These are phyloP conservation scores for Escallonia herrerae DNA, from an alignment of 129 eudicot species.

Conservation along the genomic window DNA sequence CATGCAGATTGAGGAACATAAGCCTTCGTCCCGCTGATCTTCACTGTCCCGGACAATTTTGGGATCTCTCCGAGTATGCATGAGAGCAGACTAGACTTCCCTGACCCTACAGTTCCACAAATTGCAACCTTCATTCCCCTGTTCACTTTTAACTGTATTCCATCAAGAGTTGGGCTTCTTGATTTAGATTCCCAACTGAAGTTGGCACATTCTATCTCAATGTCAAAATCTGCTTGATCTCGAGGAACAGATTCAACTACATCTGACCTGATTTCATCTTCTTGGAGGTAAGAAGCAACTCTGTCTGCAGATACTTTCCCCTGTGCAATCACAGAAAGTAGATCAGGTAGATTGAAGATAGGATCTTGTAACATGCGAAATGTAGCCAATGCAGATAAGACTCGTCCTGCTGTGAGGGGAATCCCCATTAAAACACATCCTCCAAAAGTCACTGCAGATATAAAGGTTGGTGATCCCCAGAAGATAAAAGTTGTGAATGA, in stretches of 20 bases:
- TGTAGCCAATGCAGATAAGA: conserved; percentile 90
- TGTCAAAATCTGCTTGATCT: conserved; percentile 36
- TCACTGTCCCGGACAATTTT: conserved; percentile 56
- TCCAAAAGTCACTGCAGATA: conserved; percentile 75
- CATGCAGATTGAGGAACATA: conserved; percentile 93
- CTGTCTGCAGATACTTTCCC: conserved; percentile 95
- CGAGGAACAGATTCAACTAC: conserved; percentile 46
- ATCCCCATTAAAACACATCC: conserved; percentile 82
- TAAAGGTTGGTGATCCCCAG: conserved; percentile 90
- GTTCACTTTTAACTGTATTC: conserved; percentile 42
- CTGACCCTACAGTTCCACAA: conserved; percentile 92
- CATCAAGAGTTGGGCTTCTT: conserved; percentile 44
- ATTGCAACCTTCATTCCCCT: conserved; percentile 90
- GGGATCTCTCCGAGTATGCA: conserved; percentile 81
- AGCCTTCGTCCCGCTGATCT: conserved; percentile 69
- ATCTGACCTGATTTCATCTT: conserved; percentile 62
- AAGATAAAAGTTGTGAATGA: conserved; percentile 65
- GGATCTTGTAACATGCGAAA: conserved; percentile 97
- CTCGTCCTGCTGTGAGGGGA: conserved; percentile 83
- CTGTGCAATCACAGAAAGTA: conserved; percentile 73
- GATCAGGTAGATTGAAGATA: conserved; percentile 81
- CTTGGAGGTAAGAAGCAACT: conserved; percentile 70
- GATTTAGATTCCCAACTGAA: conserved; percentile 73
- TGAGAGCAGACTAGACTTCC: conserved; percentile 78
- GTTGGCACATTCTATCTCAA: conserved; percentile 49